A percentile compares a stretch with the other conserved stretches of the same genome.
These are phyloP conservation scores for Hansenula lynferdii DNA, from an alignment of 1,139 yeast species.

Conservation along the genomic window DNA sequence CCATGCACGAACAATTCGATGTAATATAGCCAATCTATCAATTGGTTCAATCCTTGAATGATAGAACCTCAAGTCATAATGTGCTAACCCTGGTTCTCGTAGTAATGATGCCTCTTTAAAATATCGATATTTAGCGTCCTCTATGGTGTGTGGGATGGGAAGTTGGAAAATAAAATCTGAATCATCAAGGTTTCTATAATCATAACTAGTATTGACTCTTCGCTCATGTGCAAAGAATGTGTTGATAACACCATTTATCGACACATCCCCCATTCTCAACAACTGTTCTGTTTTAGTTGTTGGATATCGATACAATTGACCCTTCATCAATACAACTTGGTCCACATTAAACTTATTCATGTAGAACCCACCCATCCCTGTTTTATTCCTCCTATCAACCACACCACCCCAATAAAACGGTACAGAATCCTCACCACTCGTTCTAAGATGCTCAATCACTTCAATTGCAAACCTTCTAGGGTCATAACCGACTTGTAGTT, in stretches of 20 bases:
- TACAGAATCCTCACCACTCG: background rate
- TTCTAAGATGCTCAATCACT: slow-evolving; percentile 6
- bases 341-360: slow-evolving; percentile 7
- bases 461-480: slow-evolving; percentile 9
- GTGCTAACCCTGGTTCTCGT: slow-evolving; percentile 25
- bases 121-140: slow-evolving; percentile 14
- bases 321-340: slow-evolving; percentile 12
- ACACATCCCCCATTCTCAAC: no score
- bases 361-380: slow-evolving; percentile 12
- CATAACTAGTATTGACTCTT: background rate
- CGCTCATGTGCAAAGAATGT: slow-evolving; percentile 6
- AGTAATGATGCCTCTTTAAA: slow-evolving; percentile 31
- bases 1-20: slow-evolving; percentile 50
- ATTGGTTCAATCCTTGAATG: slow-evolving; percentile 29
- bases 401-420: slow-evolving; percentile 10
- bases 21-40: slow-evolving; percentile 40
- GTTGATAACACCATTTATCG: no score
- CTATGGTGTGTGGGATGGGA: background rate
- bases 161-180: slow-evolving; percentile 5
- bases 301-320: slow-evolving; percentile 3
- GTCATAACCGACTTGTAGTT: slow-evolving; percentile 5
- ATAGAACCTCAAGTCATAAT: slow-evolving; percentile 43
- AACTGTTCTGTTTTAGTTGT: background rate
- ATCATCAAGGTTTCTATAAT: background rate
- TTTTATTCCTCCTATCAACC: slow-evolving; percentile 8